Evolutionary conservation across 2,329 filamentous ascomycete species (phyloP).

Genomic region (Diaporthe batatas): DNA sequence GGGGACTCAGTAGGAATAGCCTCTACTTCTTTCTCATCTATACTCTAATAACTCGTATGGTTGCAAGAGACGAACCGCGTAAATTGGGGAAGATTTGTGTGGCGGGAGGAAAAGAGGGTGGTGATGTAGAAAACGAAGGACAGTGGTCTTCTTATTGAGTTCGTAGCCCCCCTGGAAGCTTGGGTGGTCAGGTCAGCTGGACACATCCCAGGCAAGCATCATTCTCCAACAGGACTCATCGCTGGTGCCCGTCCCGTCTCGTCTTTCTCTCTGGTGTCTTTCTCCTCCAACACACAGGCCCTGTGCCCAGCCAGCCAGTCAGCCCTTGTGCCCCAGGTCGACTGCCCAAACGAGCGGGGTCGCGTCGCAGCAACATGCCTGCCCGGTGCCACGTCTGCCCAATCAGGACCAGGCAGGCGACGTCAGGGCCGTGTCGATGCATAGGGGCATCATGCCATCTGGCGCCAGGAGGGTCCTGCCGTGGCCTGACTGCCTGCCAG

Average conservation of each 20-base stretch:
- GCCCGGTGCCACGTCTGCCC: neutral
- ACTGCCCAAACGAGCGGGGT: slow-evolving; percentile 30
- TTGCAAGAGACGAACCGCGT: neutral
- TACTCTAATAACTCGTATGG: slow-evolving; percentile 20
- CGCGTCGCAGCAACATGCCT: slow-evolving; percentile 33
- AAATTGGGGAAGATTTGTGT: neutral
- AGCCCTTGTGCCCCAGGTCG: slow-evolving; percentile 18
- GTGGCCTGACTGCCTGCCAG: slow-evolving; percentile 36
- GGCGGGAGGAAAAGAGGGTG: neutral
- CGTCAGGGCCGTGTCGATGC: slow-evolving; percentile 25
- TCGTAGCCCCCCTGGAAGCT: neutral
- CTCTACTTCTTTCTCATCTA: slow-evolving; percentile 18
- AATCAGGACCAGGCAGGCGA: slow-evolving; percentile 25
- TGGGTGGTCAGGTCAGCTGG: slow-evolving; percentile 21
- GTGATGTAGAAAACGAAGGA: neutral
- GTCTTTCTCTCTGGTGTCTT: neutral
- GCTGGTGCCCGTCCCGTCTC: slow-evolving; percentile 8
- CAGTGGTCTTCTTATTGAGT: slow-evolving; percentile 23
- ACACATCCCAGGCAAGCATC: slow-evolving; percentile 25
- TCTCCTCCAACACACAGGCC: neutral
- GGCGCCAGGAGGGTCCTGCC: slow-evolving; percentile 24
- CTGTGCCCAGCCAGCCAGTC: neutral
- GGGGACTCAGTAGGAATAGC: neutral
- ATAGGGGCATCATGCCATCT: slow-evolving; percentile 33
- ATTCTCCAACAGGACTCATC: neutral